Conservation (phyloP, 441 rosid genomes). For the Gossypium schwendimanii region DNA sequence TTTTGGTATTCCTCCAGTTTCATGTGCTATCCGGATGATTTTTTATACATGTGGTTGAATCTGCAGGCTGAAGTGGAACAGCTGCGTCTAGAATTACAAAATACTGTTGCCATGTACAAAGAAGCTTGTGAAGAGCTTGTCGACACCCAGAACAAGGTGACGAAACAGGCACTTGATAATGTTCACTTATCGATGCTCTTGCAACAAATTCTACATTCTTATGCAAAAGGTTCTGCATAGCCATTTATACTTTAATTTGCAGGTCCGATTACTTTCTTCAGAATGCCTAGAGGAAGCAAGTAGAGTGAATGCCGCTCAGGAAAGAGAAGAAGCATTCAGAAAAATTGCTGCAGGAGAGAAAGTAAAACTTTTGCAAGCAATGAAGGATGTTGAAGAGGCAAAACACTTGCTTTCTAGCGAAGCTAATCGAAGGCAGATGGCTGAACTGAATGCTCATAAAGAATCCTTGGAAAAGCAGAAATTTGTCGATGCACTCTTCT, state of each 20-base stretch:
- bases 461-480: conserved; percentile 64
- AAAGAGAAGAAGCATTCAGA: conserved; percentile 58
- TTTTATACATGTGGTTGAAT: conserved; percentile 38
- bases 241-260: conserved; percentile 17
- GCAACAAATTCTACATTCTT: background rate
- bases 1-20: background rate
- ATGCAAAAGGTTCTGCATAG: background rate
- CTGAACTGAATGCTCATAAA: conserved; percentile 54
- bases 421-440: conserved; percentile 55
- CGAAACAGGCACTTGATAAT: conserved; percentile 10
- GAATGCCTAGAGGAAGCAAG: conserved; percentile 59
- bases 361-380: conserved; percentile 50
- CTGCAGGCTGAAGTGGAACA: conserved; percentile 52
- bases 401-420: conserved; percentile 56
- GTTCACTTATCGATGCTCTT: background rate
- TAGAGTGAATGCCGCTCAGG: conserved; percentile 54
- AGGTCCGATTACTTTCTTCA: conserved; percentile 64
- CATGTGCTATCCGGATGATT: conserved; percentile 6
- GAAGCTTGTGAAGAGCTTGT: conserved; percentile 71
- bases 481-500: conserved; percentile 52
- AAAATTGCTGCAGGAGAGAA: conserved; percentile 69
- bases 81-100: conserved; percentile 55
- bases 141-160: conserved; percentile 62
- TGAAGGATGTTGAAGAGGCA: conserved; percentile 63
- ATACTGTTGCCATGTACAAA: conserved; percentile 57